A percentile compares a stretch with the other conserved stretches of the same genome.
These are phyloP conservation scores for Lumnitzera littorea DNA, from an alignment of 345 rosid species.

Conservation along the genomic window DNA sequence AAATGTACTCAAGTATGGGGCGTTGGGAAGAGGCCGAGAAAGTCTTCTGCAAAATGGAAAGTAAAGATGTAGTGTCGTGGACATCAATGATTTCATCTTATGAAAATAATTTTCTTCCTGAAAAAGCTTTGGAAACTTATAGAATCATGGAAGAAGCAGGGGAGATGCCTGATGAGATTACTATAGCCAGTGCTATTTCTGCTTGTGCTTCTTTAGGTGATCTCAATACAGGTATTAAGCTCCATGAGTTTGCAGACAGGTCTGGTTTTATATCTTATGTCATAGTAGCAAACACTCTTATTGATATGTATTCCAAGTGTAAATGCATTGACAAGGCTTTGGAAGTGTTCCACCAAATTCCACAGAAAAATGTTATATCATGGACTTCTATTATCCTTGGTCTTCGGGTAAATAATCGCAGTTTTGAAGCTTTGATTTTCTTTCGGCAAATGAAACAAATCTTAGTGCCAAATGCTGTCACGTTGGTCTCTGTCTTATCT, in stretches of 20 bases:
- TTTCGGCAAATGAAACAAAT: constrained; percentile 53
- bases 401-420: constrained; percentile 61
- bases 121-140: constrained; percentile 49
- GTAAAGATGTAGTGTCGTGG: constrained; percentile 74
- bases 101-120: constrained; percentile 43
- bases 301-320: constrained; percentile 87
- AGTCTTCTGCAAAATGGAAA: constrained; percentile 47
- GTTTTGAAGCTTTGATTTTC: constrained; percentile 68
- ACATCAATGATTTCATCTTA: constrained; percentile 77
- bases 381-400: constrained; percentile 79
- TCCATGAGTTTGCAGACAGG: constrained; percentile 56
- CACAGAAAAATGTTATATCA: constrained; percentile 65
- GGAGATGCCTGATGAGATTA: constrained; percentile 53
- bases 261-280: constrained; percentile 43
- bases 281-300: constrained; percentile 58
- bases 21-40: constrained; percentile 47
- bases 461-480: constrained; percentile 54
- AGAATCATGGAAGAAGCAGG: constrained; percentile 49
- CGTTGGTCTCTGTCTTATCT: constrained; percentile 62
- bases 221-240: constrained; percentile 42
- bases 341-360: constrained; percentile 57
- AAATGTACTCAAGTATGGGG: constrained; percentile 55
- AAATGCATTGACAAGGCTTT: constrained; percentile 54
- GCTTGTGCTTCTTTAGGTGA: constrained; percentile 60
- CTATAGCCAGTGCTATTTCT: constrained; percentile 60